Base-by-base conservation (phyloP, 2,329 filamentous ascomycete genomes). In the Pseudogymnoascus sp. region DNA sequence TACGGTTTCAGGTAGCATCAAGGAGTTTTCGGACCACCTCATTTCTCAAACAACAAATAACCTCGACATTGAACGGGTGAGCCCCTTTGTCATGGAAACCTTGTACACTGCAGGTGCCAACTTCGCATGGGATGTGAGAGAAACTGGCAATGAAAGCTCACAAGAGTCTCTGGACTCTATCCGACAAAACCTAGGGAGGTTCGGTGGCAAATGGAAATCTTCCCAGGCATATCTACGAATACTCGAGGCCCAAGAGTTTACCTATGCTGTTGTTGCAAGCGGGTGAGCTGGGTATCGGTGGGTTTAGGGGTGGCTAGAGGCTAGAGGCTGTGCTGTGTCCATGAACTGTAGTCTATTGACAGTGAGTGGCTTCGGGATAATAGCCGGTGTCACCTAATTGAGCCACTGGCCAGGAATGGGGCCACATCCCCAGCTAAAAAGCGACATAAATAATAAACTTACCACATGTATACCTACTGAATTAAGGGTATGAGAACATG, bases 81-180 rank as follows among this genome's bases (percentile, higher is more conserved):
- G 72, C 63, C 75, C 75, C 4, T 67, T 77, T 8, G 69, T 74
- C 33, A 70, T 78, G 65, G 75, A 77, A 65, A 67, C 70, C 8
- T 38, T 77, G n/a, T 78, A 78, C 63, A 69, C 68, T n/a, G 74
- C 72, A 10, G 70, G 74, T 40, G 67, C 72, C n/a, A 74, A 73
- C 31, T 72, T 73, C 44, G 74, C 74, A 8, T 77, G 76, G 76
- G 62, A 75, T 37, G 72, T 72, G 64, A 70, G 74, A 60, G 76
- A 77, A 67, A 72, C 68, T 56, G 75, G 76, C 2, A 70, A 74
- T 62, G 66, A 66, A 19, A 68, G 66, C n/a, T 70, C 67, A 10
- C 70, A 72, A 61, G 66, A 64, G 13, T 71, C 70, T 1, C 59
- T 76, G 38, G 72, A 73, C 6, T 67, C 70, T 24, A 68, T 76